Evolutionary conservation across 495 filamentous ascomycete genomes (phyloP).

Genomic region (Aspergillus sclerotioniger): DNA sequence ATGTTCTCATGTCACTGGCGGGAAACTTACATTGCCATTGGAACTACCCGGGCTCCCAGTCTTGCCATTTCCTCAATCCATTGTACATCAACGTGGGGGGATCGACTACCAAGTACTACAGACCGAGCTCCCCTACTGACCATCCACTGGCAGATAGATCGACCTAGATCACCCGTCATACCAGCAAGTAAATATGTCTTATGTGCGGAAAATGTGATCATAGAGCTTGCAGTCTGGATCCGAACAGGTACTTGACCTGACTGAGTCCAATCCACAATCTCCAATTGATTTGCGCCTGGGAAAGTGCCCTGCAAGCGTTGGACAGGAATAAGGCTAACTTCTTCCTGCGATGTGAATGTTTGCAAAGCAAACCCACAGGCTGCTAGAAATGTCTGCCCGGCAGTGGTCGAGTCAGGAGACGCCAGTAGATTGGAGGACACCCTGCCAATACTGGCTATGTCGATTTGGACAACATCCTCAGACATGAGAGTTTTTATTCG

Average conservation of each 20-base stretch:
- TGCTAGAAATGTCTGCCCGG: neutral
- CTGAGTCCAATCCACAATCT: slow-evolving; percentile 19
- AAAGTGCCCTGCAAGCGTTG: neutral
- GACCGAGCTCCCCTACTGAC: slow-evolving; percentile 14
- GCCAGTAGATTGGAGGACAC: neutral
- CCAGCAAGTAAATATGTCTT: slow-evolving; percentile 28
- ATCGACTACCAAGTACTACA: slow-evolving; percentile 45
- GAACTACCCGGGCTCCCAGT: slow-evolving; percentile 4
- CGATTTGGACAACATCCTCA: neutral
- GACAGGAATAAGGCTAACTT: neutral
- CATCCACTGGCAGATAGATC: slow-evolving; percentile 28
- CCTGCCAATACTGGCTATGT: neutral
- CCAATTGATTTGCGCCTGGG: neutral
- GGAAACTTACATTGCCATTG: slow-evolving; percentile 9
- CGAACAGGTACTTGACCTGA: slow-evolving; percentile 1
- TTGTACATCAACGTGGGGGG: slow-evolving; percentile 40
- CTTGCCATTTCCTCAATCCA: slow-evolving; percentile 32
- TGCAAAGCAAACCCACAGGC: slow-evolving; percentile 1
- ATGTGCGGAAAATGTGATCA: slow-evolving; percentile 18
- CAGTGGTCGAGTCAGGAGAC: no score
- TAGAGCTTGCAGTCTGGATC: slow-evolving; percentile 12
- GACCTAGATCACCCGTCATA: slow-evolving; percentile 26
- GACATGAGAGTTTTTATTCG: neutral
- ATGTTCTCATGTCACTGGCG: neutral
- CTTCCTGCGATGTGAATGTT: neutral